phyloP scores from a whole-genome alignment of 208 protist genomes.

The Trypanosoma avium region DNA sequence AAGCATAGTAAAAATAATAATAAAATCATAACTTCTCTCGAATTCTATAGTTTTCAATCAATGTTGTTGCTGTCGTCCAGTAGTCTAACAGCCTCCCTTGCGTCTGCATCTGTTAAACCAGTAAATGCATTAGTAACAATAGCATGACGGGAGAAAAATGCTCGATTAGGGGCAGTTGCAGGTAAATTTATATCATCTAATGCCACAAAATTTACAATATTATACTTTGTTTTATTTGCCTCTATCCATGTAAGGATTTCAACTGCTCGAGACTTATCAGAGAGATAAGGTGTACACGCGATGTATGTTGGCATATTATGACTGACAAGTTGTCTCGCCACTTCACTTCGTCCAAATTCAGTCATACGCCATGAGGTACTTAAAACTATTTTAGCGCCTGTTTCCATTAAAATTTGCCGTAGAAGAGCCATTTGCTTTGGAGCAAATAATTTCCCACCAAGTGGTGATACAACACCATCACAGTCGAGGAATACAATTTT shows the following conservation, averaged over 20 bases:
- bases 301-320: constrained; percentile 56
- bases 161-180: constrained; percentile 40
- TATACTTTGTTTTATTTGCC: constrained; percentile 44
- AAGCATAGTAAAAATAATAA: too few relatives aligned
- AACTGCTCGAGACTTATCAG: constrained; percentile 29
- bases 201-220: constrained; percentile 78
- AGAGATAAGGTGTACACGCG: constrained; percentile 47
- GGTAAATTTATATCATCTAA: constrained; percentile 73
- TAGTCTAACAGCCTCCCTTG: constrained; percentile 36
- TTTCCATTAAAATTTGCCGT: constrained; percentile 44
- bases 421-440: constrained; percentile 50
- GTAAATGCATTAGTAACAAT: constrained; percentile 46
- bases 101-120: constrained; percentile 61
- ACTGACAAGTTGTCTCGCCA: constrained; percentile 43
- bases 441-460: constrained; percentile 40
- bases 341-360: constrained; percentile 63
- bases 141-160: constrained; percentile 60
- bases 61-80: constrained; percentile 63
- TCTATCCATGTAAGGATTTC: constrained; percentile 70
- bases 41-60: neutral
- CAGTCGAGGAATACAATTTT: constrained; percentile 80
- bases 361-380: constrained; percentile 68
- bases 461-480: constrained; percentile 71
- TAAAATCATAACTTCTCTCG: too few relatives aligned
- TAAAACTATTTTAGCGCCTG: constrained; percentile 65